Evolutionary conservation across 2,329 filamentous ascomycete species (phyloP).

Genomic region (Drechslera avenae): DNA sequence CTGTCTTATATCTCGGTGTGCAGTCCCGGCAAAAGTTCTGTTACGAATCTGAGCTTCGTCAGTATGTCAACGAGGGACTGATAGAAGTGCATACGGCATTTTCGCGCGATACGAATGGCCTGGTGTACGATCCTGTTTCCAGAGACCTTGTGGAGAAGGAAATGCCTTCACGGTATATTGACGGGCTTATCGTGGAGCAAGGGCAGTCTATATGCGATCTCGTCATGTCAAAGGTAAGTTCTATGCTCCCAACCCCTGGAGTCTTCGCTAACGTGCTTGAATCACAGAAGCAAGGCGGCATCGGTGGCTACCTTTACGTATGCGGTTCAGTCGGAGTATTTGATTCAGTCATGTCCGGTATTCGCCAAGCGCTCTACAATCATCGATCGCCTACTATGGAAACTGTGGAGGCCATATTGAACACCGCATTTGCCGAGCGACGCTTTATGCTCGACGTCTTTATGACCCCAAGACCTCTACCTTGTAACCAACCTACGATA

Average conservation of each 20-base stretch:
- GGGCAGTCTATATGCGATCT: slow-evolving; percentile 58
- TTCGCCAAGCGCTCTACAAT: slow-evolving; percentile 59
- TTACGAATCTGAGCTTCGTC: slow-evolving; percentile 30
- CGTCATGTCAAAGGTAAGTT: slow-evolving; percentile 57
- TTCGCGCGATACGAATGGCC: slow-evolving; percentile 56
- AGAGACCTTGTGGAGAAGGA: slow-evolving; percentile 57
- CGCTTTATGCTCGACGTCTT: slow-evolving; percentile 35
- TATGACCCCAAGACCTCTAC: slow-evolving; percentile 34
- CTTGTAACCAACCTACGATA: slow-evolving; percentile 32
- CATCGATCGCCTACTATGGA: slow-evolving; percentile 32
- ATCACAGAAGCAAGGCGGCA: slow-evolving; percentile 17
- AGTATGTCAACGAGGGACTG: slow-evolving; percentile 51
- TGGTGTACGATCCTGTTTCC: slow-evolving; percentile 52
- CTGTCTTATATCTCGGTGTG: slow-evolving; percentile 27
- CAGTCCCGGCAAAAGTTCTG: slow-evolving; percentile 33
- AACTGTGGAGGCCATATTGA: slow-evolving; percentile 27
- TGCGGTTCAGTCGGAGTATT: slow-evolving; percentile 58
- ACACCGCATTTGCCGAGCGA: slow-evolving; percentile 31
- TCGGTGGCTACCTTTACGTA: slow-evolving; percentile 52
- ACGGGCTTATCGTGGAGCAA: slow-evolving; percentile 58
- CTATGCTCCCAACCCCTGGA: neutral
- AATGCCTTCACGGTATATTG: slow-evolving; percentile 59
- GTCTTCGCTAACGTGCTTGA: neutral
- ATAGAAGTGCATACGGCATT: slow-evolving; percentile 62
- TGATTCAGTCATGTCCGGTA: slow-evolving; percentile 62